These are phyloP conservation scores for Dichomitus squalens DNA, from an alignment of 1,284 basidiomycete genomes.

Conservation along the genomic window DNA sequence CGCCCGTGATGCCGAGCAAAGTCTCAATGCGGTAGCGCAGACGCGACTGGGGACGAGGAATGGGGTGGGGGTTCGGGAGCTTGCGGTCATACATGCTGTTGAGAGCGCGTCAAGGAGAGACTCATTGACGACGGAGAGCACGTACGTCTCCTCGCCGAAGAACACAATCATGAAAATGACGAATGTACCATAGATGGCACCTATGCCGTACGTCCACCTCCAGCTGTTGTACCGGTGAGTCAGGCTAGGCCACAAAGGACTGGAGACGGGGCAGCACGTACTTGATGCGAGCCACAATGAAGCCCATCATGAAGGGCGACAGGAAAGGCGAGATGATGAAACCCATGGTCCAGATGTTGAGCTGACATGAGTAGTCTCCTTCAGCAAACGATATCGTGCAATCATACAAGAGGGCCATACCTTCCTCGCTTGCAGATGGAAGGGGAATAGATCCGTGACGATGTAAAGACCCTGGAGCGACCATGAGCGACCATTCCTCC, in stretches of 20 bases:
- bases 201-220: slow-evolving; percentile 76
- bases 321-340: slow-evolving; percentile 69
- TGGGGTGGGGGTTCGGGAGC: slow-evolving; percentile 45
- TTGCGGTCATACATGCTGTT: slow-evolving; percentile 70
- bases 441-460: slow-evolving; percentile 72
- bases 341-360: slow-evolving; percentile 75
- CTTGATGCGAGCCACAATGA: slow-evolving; percentile 62
- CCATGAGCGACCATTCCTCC: background rate
- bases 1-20: slow-evolving; percentile 67
- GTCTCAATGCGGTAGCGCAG: slow-evolving; percentile 61
- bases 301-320: slow-evolving; percentile 72
- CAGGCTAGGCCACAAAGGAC: background rate
- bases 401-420: slow-evolving; percentile 29
- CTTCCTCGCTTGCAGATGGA: slow-evolving; percentile 76
- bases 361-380: slow-evolving; percentile 31
- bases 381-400: background rate
- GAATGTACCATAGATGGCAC: slow-evolving; percentile 56
- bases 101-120: background rate
- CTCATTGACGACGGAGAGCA: background rate
- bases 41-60: slow-evolving; percentile 42
- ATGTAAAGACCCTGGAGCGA: slow-evolving; percentile 58
- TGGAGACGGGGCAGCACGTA: slow-evolving; percentile 21
- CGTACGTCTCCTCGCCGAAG: slow-evolving; percentile 67
- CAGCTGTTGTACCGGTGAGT: slow-evolving; percentile 41
- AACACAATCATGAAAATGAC: slow-evolving; percentile 60